These are phyloP conservation scores for Chaetomiaceae sp. DNA, from an alignment of 2,329 filamentous ascomycete genomes.

Conservation along the genomic window DNA sequence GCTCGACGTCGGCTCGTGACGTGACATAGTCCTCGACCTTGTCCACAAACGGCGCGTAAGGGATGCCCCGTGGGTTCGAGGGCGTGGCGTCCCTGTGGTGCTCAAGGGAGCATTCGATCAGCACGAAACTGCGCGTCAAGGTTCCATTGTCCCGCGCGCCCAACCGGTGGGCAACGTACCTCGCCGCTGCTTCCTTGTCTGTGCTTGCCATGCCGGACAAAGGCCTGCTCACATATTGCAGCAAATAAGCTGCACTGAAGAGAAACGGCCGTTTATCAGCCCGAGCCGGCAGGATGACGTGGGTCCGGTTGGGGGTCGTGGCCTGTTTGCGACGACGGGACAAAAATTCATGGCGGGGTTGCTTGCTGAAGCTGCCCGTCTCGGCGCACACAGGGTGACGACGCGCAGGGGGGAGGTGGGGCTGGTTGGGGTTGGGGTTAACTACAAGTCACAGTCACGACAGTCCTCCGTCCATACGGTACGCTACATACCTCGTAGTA, in stretches of 20 bases:
- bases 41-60: slow-evolving; percentile 78
- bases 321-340: neutral
- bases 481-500: too few relatives aligned
- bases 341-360: slow-evolving; percentile 17
- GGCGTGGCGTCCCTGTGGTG: slow-evolving; percentile 43
- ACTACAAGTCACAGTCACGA: too few relatives aligned
- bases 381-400: slow-evolving; percentile 1
- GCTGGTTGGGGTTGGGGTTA: too few relatives aligned
- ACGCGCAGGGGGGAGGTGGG: slow-evolving; percentile 1
- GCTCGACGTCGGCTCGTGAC: slow-evolving; percentile 70
- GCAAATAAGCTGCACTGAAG: neutral
- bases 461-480: too few relatives aligned
- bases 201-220: slow-evolving; percentile 11
- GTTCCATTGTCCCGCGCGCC: neutral
- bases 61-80: slow-evolving; percentile 78
- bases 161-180: neutral
- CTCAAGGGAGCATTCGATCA: neutral
- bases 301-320: neutral
- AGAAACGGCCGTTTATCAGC: neutral
- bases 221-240: slow-evolving; percentile 5
- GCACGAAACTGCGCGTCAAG: neutral
- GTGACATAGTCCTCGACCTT: slow-evolving; percentile 84
- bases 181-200: slow-evolving; percentile 10
- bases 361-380: neutral
- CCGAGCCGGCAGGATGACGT: slow-evolving; percentile 7